Evolutionary conservation across 176 grass and related monocot species (phyloP).

Genomic region (Oropetium thomaeum): DNA sequence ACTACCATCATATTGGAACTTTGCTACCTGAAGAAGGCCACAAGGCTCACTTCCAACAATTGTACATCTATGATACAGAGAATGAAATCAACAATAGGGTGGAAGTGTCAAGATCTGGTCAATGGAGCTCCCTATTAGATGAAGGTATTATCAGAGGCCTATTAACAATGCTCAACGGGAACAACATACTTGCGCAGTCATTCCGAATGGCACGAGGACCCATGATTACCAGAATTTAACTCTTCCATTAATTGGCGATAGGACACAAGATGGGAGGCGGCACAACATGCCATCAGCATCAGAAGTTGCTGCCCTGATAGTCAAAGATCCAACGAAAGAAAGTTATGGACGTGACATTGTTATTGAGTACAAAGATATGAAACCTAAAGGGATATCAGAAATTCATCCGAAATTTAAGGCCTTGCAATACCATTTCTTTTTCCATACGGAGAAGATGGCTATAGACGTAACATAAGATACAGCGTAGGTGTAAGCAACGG

Average conservation of each 20-base stretch:
- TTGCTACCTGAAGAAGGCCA: constrained; percentile 2
- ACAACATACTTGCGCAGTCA: constrained; percentile 27
- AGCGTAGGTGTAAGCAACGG: background rate
- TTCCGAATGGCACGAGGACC: constrained; percentile 35
- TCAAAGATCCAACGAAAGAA: background rate
- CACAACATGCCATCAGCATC: background rate
- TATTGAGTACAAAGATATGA: background rate
- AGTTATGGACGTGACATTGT: background rate
- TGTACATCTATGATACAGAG: constrained; percentile 6
- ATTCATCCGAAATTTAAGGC: constrained; percentile 30
- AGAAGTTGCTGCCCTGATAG: constrained; percentile 20
- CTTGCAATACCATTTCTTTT: constrained; percentile 24
- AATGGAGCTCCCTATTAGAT: constrained; percentile 1
- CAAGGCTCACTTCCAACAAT: background rate
- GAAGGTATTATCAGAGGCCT: constrained; percentile 3
- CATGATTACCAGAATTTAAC: background rate
- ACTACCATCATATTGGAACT: constrained; percentile 23
- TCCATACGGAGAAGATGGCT: constrained; percentile 45
- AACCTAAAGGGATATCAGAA: constrained; percentile 14
- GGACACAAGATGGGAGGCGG: background rate
- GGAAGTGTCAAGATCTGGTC: background rate
- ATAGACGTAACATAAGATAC: background rate
- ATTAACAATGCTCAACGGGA: background rate
- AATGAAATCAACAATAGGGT: constrained; percentile 34
- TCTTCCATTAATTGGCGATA: background rate